Conservation (phyloP, 257 asterid genomes). For the Solanum chiquidenum region DNA sequence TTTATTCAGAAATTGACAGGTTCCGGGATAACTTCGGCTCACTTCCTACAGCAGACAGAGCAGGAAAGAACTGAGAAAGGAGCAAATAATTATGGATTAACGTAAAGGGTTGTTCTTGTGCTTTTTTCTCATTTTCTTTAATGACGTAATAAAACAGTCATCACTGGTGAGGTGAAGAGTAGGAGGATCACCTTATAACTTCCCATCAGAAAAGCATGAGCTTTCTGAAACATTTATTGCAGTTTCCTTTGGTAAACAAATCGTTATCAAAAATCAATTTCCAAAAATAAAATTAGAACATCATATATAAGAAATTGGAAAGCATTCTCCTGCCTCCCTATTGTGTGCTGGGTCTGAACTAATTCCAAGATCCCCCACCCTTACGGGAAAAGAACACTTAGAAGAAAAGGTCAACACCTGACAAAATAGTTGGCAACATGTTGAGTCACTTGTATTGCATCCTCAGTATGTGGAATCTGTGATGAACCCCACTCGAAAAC, state of each 20-base stretch:
- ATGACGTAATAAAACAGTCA: background rate
- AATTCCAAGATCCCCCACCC: background rate
- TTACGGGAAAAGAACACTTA: background rate
- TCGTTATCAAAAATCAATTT: background rate
- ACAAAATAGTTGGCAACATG: constrained; percentile 81
- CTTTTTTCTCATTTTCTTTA: background rate
- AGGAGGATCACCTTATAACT: background rate
- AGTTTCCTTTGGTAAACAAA: background rate
- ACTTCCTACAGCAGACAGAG: background rate
- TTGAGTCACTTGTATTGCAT: constrained; percentile 90
- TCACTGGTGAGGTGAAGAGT: background rate
- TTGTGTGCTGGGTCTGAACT: background rate
- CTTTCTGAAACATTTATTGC: background rate
- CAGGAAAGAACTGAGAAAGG: background rate
- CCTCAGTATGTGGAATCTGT: constrained; percentile 90
- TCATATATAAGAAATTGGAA: background rate
- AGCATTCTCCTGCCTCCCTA: background rate
- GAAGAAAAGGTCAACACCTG: constrained; percentile 26
- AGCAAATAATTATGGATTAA: background rate
- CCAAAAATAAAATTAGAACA: background rate
- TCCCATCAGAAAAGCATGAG: background rate
- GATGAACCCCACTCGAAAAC: constrained; percentile 95
- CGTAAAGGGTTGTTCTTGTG: background rate
- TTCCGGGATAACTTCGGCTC: background rate
- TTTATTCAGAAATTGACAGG: background rate